Conservation (phyloP, 495 filamentous ascomycete species). For the Lasiosphaeria miniovina region DNA sequence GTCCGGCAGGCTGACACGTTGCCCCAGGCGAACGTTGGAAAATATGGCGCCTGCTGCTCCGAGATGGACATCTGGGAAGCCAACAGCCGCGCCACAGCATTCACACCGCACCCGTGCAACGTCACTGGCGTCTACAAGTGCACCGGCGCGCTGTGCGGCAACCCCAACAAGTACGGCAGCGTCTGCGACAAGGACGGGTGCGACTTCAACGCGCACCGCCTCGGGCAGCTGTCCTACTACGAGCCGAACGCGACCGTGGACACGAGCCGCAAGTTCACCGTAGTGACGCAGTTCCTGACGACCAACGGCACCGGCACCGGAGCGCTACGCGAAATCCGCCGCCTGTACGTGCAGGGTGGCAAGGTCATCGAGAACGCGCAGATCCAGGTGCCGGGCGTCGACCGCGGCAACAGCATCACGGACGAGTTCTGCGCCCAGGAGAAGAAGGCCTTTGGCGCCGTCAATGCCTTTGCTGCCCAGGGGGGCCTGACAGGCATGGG, state of each 20-base stretch:
- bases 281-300: constrained; percentile 69
- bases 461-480: constrained; percentile 24
- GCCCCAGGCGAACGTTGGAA: constrained; percentile 48
- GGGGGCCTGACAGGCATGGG: constrained; percentile 59
- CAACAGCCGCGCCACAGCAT: constrained; percentile 55
- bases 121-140: constrained; percentile 44
- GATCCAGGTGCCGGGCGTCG: neutral
- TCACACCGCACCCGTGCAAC: constrained; percentile 66
- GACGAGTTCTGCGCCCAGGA: constrained; percentile 18
- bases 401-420: neutral
- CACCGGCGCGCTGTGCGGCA: constrained; percentile 42
- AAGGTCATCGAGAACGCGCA: constrained; percentile 42
- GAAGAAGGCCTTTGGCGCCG: constrained; percentile 20
- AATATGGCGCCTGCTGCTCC: constrained; percentile 61
- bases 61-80: constrained; percentile 76
- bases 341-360: constrained; percentile 63
- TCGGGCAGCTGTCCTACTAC: constrained; percentile 55
- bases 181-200: constrained; percentile 51
- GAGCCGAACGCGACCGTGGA: constrained; percentile 52
- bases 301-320: constrained; percentile 41
- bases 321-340: constrained; percentile 56
- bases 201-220: constrained; percentile 47
- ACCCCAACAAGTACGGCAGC: constrained; percentile 32
- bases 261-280: constrained; percentile 57
- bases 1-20: neutral